These are phyloP conservation scores for Phytophthora aleatoria DNA, from an alignment of 352 stramenopile species.

Conservation along the genomic window DNA sequence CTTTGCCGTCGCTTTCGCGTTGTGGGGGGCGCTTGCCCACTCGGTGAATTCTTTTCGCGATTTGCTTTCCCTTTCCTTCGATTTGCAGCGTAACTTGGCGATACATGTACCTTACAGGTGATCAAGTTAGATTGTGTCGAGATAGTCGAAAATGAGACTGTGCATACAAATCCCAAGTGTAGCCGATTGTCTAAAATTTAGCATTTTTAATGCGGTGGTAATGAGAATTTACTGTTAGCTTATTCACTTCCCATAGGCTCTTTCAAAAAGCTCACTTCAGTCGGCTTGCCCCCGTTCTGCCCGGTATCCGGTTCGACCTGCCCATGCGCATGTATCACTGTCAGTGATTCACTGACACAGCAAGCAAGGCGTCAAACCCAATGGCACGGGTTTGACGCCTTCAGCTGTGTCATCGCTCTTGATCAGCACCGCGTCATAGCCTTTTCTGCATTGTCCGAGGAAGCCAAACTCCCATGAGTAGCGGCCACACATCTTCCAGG, in stretches of 20 bases:
- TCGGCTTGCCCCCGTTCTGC: not conserved
- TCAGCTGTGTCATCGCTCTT: not conserved
- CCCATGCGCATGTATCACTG: conserved; percentile 25
- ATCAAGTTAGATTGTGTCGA: not conserved
- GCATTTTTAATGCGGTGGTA: too few species aligned
- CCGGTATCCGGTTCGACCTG: conserved; percentile 32
- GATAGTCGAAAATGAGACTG: conserved; percentile 13
- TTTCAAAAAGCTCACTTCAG: not conserved
- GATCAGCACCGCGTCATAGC: conserved; percentile 17
- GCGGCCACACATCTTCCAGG: conserved; percentile 25
- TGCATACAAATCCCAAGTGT: conserved; percentile 20
- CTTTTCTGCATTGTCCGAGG: conserved; percentile 34
- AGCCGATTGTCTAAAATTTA: too few species aligned
- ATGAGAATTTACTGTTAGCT: too few species aligned
- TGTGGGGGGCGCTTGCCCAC: not conserved
- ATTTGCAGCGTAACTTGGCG: not conserved
- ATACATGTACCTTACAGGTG: too few species aligned
- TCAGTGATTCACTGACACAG: conserved; percentile 5
- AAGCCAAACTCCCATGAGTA: conserved; percentile 26
- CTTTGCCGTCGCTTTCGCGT: not conserved
- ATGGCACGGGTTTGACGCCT: not conserved
- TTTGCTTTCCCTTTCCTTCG: not conserved
- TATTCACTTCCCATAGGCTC: too few species aligned
- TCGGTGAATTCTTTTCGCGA: not conserved
- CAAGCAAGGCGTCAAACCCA: conserved; percentile 24